Evolutionary conservation across 345 rosid species (phyloP), one percentile per base, ranked within the genome.

Genomic region (Ceriops decandra): DNA sequence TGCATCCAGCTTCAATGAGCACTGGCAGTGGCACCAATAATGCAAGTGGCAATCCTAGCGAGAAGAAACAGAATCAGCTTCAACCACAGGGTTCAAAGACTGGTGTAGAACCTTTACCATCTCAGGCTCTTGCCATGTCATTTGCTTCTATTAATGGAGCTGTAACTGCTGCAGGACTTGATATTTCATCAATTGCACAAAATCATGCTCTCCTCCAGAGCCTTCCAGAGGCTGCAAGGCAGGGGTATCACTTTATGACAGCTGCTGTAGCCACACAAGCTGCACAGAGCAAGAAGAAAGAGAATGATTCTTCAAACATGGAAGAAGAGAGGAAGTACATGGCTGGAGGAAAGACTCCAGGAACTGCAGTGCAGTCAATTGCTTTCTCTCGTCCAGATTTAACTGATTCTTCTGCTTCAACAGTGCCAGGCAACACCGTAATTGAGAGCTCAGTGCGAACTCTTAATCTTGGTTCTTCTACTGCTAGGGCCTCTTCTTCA

Each of bases 101-200:
- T 49, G 92, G 90, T 36, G 74, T 72, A 51, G 99, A 95, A 57
- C 68, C 88, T 19, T 72, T 83, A 7, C 74, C 76, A 1, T 80
- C 96, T 58, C 97, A 82, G 77, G 83, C 96, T 69, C 90, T 88
- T 84, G 92, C 98, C 30, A 83, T 95, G 96, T 86, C 99, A n/a
- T 88, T 88, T 81, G 79, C 90, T 22, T 75, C 97, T 28, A 77
- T 87, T 35, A 88, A 79, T 74, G 92, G 96, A 64, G 76, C 86
- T 27, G 74, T 74, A 17, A 15, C 81, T 62, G 70, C 84, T 72
- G 81, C 85, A 30, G 70, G 87, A 66, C 66, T 91, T 52, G 95
- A 91, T 75, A 85, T 95, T 53, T 85, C 98, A 20, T 82, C 93
- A 54, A 71, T 90, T 51, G 74, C 92, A 11, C 96, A 84, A n/a